phyloP scores from a whole-genome alignment of 2,329 filamentous ascomycete genomes.

The Trichoderma sp. region DNA sequence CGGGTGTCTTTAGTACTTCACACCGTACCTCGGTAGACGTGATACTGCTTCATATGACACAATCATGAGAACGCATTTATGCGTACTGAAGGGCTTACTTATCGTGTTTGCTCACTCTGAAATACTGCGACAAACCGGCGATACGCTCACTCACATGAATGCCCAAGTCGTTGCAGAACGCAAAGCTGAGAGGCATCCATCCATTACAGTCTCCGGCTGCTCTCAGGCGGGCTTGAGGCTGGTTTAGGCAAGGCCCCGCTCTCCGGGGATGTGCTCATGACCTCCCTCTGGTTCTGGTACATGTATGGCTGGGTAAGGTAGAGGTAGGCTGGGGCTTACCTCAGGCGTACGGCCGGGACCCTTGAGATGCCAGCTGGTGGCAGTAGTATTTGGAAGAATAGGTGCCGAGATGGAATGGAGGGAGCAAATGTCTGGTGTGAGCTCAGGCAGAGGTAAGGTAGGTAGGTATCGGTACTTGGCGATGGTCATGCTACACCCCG shows the following conservation, averaged over 20 bases:
- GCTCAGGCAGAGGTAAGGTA: neutral
- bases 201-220: conserved; percentile 19
- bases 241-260: conserved; percentile 28
- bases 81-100: too few relatives aligned
- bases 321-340: conserved; percentile 9
- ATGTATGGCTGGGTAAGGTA: neutral
- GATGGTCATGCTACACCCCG: too few relatives aligned
- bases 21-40: too few relatives aligned
- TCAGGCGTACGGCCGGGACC: neutral
- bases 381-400: too few relatives aligned
- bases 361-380: neutral
- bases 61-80: too few relatives aligned
- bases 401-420: too few relatives aligned
- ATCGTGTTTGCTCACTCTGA: neutral
- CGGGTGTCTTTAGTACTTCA: neutral
- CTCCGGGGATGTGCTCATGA: conserved; percentile 23
- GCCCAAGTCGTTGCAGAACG: too few relatives aligned
- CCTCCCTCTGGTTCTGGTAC: neutral
- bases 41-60: too few relatives aligned
- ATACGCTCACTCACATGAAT: neutral
- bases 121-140: neutral
- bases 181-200: conserved; percentile 5
- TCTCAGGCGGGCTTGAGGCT: conserved; percentile 19
- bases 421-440: too few relatives aligned
- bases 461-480: neutral